phyloP scores from a whole-genome alignment of 257 asterid genomes.

The Galeopsis tetrahit region DNA sequence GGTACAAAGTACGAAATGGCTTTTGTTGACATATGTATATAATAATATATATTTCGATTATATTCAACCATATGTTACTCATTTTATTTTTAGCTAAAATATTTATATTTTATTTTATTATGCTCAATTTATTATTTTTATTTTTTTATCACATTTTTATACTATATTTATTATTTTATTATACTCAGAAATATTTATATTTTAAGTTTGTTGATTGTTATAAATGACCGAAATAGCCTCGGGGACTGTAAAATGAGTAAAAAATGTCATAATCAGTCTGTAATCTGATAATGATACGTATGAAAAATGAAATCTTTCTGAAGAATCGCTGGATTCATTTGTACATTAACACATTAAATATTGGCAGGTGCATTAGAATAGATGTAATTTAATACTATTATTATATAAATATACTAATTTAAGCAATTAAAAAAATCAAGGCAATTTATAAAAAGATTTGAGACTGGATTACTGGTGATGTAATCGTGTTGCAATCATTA shows the following conservation, averaged over 20 bases:
- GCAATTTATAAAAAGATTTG: slow-evolving; percentile 1
- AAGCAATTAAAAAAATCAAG: background rate
- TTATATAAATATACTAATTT: no score
- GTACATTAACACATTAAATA: background rate
- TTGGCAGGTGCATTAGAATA: background rate
- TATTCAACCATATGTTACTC: no score
- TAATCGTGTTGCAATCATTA: slow-evolving; percentile 48
- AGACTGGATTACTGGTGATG: slow-evolving; percentile 29
- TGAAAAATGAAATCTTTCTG: slow-evolving; percentile 34
- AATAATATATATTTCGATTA: no score
- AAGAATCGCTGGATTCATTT: slow-evolving; percentile 22
- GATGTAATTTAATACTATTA: no score
- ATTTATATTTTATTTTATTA: no score
- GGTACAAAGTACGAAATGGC: slow-evolving; percentile 4
- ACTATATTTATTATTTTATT: no score
- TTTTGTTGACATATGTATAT: slow-evolving; percentile 22
- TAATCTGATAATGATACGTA: slow-evolving; percentile 38
- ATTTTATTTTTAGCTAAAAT: no score
- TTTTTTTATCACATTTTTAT: no score
- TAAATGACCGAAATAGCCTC: background rate
- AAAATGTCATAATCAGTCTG: slow-evolving; percentile 36
- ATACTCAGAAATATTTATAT: no score
- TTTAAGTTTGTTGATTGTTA: background rate
- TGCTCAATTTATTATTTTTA: no score
- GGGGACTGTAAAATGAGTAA: slow-evolving; percentile 33